A percentile compares a stretch with the other conserved stretches of the same genome.
Conservation (phyloP, 2,329 filamentous ascomycete genomes). For the Claviceps purpurea region DNA sequence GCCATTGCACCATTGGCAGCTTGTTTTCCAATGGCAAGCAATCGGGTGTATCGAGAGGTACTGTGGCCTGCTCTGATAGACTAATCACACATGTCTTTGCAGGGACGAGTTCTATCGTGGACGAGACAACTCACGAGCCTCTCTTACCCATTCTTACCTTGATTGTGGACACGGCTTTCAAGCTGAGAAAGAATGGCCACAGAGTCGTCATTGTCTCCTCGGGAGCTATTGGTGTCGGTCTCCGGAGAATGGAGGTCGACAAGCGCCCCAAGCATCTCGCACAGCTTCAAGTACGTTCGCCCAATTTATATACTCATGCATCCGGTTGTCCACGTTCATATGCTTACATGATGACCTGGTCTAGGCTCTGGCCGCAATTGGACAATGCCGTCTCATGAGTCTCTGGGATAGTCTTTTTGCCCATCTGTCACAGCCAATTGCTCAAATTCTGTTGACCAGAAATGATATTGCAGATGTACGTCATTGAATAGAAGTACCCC, state of each 20-base stretch:
- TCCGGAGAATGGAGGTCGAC: constrained; percentile 79
- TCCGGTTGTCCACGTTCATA: not conserved
- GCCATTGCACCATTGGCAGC: not conserved
- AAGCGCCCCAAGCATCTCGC: constrained; percentile 83
- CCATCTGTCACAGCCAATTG: constrained; percentile 79
- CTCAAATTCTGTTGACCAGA: constrained; percentile 85
- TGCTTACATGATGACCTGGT: not conserved
- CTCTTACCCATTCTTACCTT: constrained; percentile 79
- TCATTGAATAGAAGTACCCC: constrained; percentile 3
- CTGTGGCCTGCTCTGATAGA: not conserved
- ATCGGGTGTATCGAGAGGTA: not conserved
- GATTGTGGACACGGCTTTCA: constrained; percentile 88
- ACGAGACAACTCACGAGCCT: constrained; percentile 89
- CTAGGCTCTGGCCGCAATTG: constrained; percentile 82
- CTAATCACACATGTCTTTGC: constrained; percentile 3
- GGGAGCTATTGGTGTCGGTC: constrained; percentile 86
- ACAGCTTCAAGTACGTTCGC: constrained; percentile 54
- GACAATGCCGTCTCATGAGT: constrained; percentile 87
- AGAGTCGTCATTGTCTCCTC: constrained; percentile 93
- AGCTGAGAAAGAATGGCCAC: constrained; percentile 79
- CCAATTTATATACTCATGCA: not conserved
- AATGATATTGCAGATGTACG: constrained; percentile 90
- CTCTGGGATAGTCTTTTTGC: constrained; percentile 90
- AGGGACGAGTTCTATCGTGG: constrained; percentile 98
- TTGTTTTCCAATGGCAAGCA: not conserved